A percentile compares a stretch with the other conserved stretches of the same genome.
These are phyloP conservation scores for Pseudocercospora macadamiae DNA, from an alignment of 2,329 filamentous ascomycete species.

Conservation along the genomic window DNA sequence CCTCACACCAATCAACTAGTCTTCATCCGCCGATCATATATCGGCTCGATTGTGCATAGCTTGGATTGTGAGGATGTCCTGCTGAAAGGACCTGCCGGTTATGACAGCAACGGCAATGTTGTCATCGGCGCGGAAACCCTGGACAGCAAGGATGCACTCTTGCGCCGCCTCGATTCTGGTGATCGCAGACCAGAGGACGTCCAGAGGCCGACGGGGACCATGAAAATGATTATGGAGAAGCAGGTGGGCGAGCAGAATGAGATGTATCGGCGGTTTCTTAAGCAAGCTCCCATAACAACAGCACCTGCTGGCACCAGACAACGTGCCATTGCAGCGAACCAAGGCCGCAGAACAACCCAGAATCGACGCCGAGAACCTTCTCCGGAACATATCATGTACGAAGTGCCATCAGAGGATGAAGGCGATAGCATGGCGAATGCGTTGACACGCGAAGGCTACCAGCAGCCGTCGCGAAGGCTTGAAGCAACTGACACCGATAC, in stretches of 20 bases:
- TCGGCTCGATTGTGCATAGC: background rate
- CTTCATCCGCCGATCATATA: conserved; percentile 8
- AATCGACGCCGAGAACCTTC: background rate
- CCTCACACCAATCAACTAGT: background rate
- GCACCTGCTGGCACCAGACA: background rate
- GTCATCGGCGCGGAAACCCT: conserved; percentile 10
- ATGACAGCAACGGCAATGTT: conserved; percentile 17
- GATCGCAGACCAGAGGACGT: background rate
- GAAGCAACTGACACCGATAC: background rate
- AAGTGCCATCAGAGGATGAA: background rate
- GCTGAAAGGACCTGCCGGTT: conserved; percentile 13
- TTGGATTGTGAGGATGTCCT: background rate
- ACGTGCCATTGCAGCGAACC: background rate
- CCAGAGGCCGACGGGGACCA: background rate
- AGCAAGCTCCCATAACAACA: background rate
- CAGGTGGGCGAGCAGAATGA: background rate
- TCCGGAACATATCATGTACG: conserved; percentile 21
- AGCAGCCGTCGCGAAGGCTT: background rate
- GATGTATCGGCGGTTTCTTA: background rate
- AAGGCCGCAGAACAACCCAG: background rate
- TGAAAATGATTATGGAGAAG: conserved; percentile 2
- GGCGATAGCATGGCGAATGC: background rate
- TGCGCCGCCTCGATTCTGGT: background rate
- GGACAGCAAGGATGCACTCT: background rate
- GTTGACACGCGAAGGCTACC: conserved; percentile 1